Percentiles rank a stretch among this genome's conserved stretches.
Evolutionary conservation across 345 rosid genomes (phyloP).

Genomic region (Trapa bicornis): DNA sequence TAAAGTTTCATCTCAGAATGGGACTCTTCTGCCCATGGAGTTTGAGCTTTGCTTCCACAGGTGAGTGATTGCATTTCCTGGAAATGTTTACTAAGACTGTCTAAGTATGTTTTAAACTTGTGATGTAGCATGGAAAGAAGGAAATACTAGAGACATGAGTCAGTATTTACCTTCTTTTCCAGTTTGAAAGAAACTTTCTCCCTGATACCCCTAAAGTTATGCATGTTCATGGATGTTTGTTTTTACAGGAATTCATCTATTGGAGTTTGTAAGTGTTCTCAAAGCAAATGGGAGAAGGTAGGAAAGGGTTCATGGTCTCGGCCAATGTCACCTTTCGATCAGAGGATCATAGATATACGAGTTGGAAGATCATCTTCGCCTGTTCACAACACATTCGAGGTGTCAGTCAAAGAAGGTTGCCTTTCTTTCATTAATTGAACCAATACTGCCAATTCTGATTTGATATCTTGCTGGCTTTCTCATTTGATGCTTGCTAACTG

Average conservation of each 20-base stretch:
- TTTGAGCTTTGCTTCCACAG: conserved; percentile 78
- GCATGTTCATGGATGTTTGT: background rate
- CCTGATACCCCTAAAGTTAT: background rate
- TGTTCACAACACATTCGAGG: conserved; percentile 19
- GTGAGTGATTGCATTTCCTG: conserved; percentile 26
- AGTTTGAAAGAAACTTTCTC: background rate
- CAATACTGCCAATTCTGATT: background rate
- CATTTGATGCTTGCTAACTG: conserved; percentile 7
- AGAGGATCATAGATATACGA: conserved; percentile 62
- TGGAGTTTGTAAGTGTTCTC: conserved; percentile 69
- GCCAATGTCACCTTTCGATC: conserved; percentile 82
- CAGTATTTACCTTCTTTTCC: background rate
- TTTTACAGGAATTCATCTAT: conserved; percentile 62
- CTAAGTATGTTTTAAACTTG: background rate
- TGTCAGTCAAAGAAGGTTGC: conserved; percentile 61
- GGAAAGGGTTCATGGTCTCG: conserved; percentile 63
- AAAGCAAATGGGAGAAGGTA: conserved; percentile 63
- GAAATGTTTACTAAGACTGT: background rate
- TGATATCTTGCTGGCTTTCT: conserved; percentile 5
- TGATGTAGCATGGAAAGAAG: background rate
- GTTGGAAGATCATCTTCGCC: conserved; percentile 26
- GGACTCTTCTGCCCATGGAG: conserved; percentile 23
- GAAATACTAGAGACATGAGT: background rate
- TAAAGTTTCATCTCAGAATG: conserved; percentile 27
- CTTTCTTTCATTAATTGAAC: background rate